Conservation (phyloP, 108 stramenopile genomes). For the Nitzschia palea region DNA sequence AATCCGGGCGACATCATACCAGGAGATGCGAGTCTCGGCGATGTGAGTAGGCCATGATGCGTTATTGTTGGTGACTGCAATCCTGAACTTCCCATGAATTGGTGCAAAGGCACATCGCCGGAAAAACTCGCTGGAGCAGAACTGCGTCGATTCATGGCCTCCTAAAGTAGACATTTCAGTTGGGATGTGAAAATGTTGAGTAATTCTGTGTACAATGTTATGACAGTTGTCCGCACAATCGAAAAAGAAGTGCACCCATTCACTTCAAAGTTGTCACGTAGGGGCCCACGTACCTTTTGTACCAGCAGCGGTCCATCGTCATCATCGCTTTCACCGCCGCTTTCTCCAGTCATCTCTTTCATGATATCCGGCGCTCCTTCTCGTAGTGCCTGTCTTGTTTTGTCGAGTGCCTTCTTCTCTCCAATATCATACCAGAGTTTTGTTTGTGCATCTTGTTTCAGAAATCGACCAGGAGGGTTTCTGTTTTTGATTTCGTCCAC, state of each 20-base stretch:
- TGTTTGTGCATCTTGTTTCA: slow-evolving; percentile 77
- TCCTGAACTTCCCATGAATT: slow-evolving; percentile 16
- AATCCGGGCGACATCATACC: slow-evolving; percentile 21
- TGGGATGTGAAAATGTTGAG: too few relatives aligned
- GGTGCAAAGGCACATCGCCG: neutral
- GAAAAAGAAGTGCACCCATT: too few relatives aligned
- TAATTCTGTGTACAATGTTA: too few relatives aligned
- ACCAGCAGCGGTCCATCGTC: neutral
- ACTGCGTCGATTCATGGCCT: neutral
- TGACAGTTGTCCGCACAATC: too few relatives aligned
- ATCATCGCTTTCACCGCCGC: slow-evolving; percentile 25
- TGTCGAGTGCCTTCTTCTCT: slow-evolving; percentile 86
- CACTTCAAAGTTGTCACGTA: too few relatives aligned
- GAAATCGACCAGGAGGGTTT: slow-evolving; percentile 80
- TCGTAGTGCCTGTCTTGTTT: slow-evolving; percentile 83
- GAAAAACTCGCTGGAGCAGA: neutral
- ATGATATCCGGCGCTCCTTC: slow-evolving; percentile 83
- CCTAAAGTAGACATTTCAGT: neutral
- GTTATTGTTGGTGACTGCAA: slow-evolving; percentile 16
- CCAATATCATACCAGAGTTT: slow-evolving; percentile 88
- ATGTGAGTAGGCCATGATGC: neutral
- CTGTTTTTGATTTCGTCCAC: slow-evolving; percentile 71
- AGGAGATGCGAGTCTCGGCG: slow-evolving; percentile 8
- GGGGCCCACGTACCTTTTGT: slow-evolving; percentile 31
- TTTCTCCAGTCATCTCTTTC: slow-evolving; percentile 47